Conservation (phyloP, 108 stramenopile genomes). For the Nitzschia palea region DNA sequence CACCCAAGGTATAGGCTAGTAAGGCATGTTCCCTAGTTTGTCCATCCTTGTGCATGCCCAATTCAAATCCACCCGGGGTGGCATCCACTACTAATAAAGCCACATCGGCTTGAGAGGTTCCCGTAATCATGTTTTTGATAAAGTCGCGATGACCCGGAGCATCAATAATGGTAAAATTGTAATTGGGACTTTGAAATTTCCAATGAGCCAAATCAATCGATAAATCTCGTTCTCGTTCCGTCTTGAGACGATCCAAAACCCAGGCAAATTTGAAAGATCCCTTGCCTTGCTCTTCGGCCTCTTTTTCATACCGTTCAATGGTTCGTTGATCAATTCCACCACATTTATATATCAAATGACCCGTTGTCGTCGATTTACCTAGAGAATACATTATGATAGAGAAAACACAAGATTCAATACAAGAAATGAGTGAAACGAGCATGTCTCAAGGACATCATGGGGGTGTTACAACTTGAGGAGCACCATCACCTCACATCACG, state of each 20-base stretch:
- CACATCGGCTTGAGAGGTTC: slow-evolving; percentile 94
- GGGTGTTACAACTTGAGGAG: too few relatives aligned
- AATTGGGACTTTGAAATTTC: slow-evolving; percentile 93
- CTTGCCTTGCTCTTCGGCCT: slow-evolving; percentile 93
- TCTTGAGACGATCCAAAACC: slow-evolving; percentile 94
- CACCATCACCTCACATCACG: too few relatives aligned
- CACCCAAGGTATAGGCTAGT: slow-evolving; percentile 93
- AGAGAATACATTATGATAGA: slow-evolving; percentile 14
- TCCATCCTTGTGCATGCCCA: slow-evolving; percentile 88
- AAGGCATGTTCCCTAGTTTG: slow-evolving; percentile 94
- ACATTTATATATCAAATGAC: slow-evolving; percentile 91
- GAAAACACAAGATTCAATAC: neutral
- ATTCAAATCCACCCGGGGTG: slow-evolving; percentile 85
- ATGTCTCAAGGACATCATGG: too few relatives aligned
- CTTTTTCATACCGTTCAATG: slow-evolving; percentile 96
- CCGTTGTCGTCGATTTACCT: slow-evolving; percentile 97
- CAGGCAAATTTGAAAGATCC: slow-evolving; percentile 95
- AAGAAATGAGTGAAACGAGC: neutral
- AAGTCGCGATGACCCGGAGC: slow-evolving; percentile 90
- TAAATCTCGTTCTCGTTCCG: slow-evolving; percentile 94
- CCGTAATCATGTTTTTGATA: slow-evolving; percentile 96
- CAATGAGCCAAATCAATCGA: slow-evolving; percentile 94
- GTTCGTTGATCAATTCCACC: slow-evolving; percentile 92
- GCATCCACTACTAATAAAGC: slow-evolving; percentile 88
- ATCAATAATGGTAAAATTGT: slow-evolving; percentile 92